These are phyloP conservation scores for Eucalyptus dawsonii DNA, from an alignment of 345 rosid species.

Conservation along the genomic window DNA sequence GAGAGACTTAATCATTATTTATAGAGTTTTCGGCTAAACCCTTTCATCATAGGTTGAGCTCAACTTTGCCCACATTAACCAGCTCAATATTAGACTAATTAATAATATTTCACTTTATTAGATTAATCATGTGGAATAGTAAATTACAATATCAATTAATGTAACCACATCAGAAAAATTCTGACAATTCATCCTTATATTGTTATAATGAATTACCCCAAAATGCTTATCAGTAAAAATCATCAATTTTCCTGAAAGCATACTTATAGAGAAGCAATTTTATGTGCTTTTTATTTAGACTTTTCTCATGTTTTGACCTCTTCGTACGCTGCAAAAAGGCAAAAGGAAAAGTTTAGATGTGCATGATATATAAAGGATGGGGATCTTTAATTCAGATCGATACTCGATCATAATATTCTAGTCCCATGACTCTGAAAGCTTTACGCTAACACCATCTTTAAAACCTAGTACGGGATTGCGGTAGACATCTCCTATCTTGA, in stretches of 20 bases:
- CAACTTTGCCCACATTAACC: accelerated
- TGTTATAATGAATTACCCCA: neutral
- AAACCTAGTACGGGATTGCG: neutral
- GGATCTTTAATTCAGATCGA: no score
- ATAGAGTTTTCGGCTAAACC: no score
- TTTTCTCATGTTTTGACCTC: neutral
- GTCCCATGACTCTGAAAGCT: neutral
- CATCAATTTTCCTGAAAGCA: neutral
- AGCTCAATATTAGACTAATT: no score
- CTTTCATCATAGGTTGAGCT: accelerated
- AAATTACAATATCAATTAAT: no score
- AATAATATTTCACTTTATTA: no score
- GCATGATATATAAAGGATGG: no score
- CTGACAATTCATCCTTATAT: no score
- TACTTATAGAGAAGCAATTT: neutral
- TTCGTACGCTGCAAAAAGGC: neutral
- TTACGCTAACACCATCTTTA: neutral
- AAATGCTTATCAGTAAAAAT: neutral
- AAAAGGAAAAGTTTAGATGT: neutral
- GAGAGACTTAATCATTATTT: no score
- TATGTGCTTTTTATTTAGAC: neutral
- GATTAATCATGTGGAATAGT: accelerated
- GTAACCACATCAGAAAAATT: no score
- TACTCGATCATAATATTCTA: neutral
- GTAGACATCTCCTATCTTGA: neutral